Evolutionary conservation across 2,329 filamentous ascomycete species (phyloP), one percentile per base, ranked within the genome.

Genomic region (Penicillium griseofulvum): DNA sequence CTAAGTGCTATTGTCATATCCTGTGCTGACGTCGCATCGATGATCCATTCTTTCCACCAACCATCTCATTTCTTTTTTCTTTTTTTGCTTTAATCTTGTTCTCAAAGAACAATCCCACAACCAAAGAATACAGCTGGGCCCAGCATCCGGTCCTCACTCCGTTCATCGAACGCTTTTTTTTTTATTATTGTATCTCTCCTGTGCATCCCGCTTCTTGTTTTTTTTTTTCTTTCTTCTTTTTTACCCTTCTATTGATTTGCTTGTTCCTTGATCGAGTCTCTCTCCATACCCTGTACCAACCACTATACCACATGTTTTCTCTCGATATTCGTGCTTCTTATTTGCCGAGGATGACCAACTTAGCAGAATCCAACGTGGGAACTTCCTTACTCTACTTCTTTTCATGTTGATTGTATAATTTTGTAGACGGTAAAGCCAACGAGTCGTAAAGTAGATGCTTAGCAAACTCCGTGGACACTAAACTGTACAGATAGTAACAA

Each of bases 281-380:
- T 29, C 48, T 29, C 49, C 61, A 65, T 65, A 65, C 63, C 61
- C 63, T 65, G 63, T 65, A 65, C 50, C 60, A 64, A 65, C 58
- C 63, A 62, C 56, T 62, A 65, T 64, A 64, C 63, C 63, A 62
- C 55, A 57, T 62, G 52, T 55, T 50, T 52, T 46, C 48, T 57
- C 52, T 57, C 43, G 58, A 54, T 51, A 44, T 53, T 56, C 45
- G 38, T 36, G 41, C 52, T 50, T 55, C 49, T 51, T 48, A 26
- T 44, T 22, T 52, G 48, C 50, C 41, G 51, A 51, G 22, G 22
- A 29, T 47, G 31, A 47, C 42, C 49, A 52, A 48, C 43, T 51
- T 54, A 55, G 57, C 57, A 57, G 54, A 59, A 52, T 43, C 29
- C 43, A 49, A 14, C 42, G 14, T 49, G 39, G 28, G 39, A 45